Base-by-base conservation (phyloP, 2,329 filamentous ascomycete genomes). In the Didymella pinodella region DNA sequence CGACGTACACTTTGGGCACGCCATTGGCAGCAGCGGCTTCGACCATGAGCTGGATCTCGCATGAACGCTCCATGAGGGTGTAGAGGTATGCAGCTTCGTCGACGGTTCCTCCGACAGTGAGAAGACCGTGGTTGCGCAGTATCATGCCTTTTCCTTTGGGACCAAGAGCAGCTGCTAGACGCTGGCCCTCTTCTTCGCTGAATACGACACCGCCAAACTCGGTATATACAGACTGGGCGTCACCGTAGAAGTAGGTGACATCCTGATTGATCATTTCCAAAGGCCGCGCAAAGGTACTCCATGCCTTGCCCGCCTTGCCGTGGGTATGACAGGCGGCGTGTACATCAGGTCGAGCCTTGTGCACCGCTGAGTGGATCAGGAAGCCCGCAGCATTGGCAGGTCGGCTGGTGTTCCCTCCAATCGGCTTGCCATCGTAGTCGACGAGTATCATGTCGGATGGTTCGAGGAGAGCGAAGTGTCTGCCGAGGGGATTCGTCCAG, bases 1-100 rank as follows among this genome's bases (percentile, higher is more conserved):
- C 79, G 49, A 88, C 82, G 18, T 83, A 77, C 7, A 83, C 73
- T 68, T 87, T 87, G 32, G 79, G 73, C 11, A 85, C 66, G 0
- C 81, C 80, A 41, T 83, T 82, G 12, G 80, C 83, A 2, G 83
- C 84, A 0, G 90, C 89, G 0, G 89, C 88, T 77, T 92, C 90
- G 36, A 87, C 86, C 65, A 83, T 79, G 50, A 91, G 78, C 77
- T 92, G 89, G 31, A 90, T 84, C 55, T 86, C 82, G 72, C 90
- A 92, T 46, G 84, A 86, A 48, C 88, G 82, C 74, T 92, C 90
- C 73, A 91, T 81, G 44, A 89, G 77, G 0, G 85, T 86, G 70
- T 91, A 90, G 50, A 91, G 74, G 73, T 88, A 92, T 0, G 86
- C 87, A 1, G 90, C 90, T 75, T 92, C 90, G 70, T 92, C 90